Conservation (phyloP, 1,284 basidiomycete genomes). For the Sanghuangporus baumii region DNA sequence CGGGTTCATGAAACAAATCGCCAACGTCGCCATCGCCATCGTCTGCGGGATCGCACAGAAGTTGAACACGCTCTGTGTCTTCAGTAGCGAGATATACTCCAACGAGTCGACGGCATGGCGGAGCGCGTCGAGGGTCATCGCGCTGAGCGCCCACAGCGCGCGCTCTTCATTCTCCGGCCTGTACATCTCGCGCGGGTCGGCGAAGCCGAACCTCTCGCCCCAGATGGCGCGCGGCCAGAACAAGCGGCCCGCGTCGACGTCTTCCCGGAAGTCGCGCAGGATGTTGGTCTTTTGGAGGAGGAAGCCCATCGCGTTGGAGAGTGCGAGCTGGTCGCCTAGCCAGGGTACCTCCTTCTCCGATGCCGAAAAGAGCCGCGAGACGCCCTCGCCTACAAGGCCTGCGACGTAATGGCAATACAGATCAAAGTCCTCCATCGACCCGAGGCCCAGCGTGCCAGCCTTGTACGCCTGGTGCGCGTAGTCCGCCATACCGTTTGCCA, state of each 20-base stretch:
- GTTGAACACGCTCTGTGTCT: conserved; percentile 92
- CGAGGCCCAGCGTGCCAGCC: conserved; percentile 63
- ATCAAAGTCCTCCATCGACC: conserved; percentile 83
- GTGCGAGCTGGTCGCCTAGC: conserved; percentile 77
- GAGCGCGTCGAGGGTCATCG: conserved; percentile 89
- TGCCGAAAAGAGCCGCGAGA: conserved; percentile 86
- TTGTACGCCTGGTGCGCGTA: conserved; percentile 81
- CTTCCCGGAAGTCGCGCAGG: conserved; percentile 93
- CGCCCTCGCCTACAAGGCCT: conserved; percentile 94
- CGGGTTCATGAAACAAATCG: conserved; percentile 90
- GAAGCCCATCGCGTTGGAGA: conserved; percentile 95
- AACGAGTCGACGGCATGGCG: conserved; percentile 81
- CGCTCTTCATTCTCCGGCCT: conserved; percentile 47
- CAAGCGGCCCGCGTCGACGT: conserved; percentile 78
- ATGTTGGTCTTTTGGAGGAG: conserved; percentile 99
- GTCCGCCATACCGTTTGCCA: conserved; percentile 95
- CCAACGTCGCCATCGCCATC: conserved; percentile 95
- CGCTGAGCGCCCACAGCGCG: conserved; percentile 77
- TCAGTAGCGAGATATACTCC: conserved; percentile 86
- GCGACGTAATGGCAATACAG: conserved; percentile 99
- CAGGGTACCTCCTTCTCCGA: conserved; percentile 80
- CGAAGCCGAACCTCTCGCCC: conserved; percentile 65
- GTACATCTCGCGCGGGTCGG: conserved; percentile 60
- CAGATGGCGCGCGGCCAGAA: conserved; percentile 98
- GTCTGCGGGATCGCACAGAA: conserved; percentile 94